Evolutionary conservation across 208 protist species (phyloP).

Genomic region (Balamuthia mandrillaris): DNA sequence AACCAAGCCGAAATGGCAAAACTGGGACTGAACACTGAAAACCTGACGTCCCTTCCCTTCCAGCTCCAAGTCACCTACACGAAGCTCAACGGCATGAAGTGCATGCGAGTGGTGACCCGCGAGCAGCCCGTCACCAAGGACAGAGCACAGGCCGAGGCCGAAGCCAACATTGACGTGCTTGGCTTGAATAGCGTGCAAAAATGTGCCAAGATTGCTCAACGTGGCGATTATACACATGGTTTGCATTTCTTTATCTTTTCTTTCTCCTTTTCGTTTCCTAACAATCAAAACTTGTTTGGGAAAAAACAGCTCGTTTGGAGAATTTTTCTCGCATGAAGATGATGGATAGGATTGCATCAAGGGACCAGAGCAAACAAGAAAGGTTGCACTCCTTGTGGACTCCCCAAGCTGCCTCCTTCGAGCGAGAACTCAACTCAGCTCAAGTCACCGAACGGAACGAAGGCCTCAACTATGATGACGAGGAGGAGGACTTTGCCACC

Average conservation of each 20-base stretch:
- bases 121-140: neutral
- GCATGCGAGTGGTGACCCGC: conserved; percentile 12
- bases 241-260: no score
- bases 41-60: neutral
- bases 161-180: conserved; percentile 23
- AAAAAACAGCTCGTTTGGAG: conserved; percentile 31
- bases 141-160: neutral
- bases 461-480: neutral
- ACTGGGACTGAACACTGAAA: neutral
- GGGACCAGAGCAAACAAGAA: neutral
- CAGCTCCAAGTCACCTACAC: conserved; percentile 36
- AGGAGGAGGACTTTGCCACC: no score
- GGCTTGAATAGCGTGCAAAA: conserved; percentile 27
- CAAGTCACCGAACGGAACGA: neutral
- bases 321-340: neutral
- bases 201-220: conserved; percentile 18
- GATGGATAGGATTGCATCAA: conserved; percentile 11
- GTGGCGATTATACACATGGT: conserved; percentile 20
- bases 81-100: conserved; percentile 36
- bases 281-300: no score
- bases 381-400: neutral
- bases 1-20: neutral
- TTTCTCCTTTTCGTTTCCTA: no score
- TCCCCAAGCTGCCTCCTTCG: neutral
- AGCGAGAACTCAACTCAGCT: neutral